Base-by-base conservation (phyloP, 2,329 filamentous ascomycete genomes). In the Pseudogymnoascus sp. region DNA sequence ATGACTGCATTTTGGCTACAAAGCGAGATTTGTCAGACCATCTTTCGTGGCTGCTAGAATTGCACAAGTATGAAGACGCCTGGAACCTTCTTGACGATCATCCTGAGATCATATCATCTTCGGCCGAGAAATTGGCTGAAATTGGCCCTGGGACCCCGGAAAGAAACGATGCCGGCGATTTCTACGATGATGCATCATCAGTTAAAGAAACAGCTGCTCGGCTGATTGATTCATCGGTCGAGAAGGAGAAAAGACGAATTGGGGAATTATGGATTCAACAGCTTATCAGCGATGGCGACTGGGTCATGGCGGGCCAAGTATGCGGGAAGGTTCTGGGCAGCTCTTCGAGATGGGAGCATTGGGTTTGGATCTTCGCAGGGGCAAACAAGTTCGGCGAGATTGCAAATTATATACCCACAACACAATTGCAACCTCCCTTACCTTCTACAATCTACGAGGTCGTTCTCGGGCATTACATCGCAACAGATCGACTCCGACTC, bases 241-340 rank as follows among this genome's bases (percentile, higher is more conserved):
- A 94, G 66, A 91, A 88, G 68, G 93, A 99, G 73, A 99, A 97
- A 75, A 84, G 89, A 35, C 84, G 91, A 1, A 90, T 99, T 64
- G 94, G 94, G 21, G 94, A 97, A 71, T 80, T 95, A 4, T 99
- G 94, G 94, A 82, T 99, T 35, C 87, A 92, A 65, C 90, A 96
- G 70, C 82, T 97, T 35, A 84, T 96, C 35, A 84, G 87, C 37
- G 80, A 84, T 0, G 82, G 84, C 7, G 81, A 93, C 65, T 99
- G 94, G 94, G 73, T 73, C 7, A 79, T 83, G 63, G 94, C 94
- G 5, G 93, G 91, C 0, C 81, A 88, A 70, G 81, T 95, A 3
- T 93, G 92, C 64, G 90, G 88, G 12, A 91, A 88, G 70, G 92
- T 97, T 0, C 79, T 99, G 1, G 86, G 86, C 47, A 91, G 88